Evolutionary conservation across 768 basidiomycete genomes (phyloP).

Genomic region (Chalciporus pseudorubinellus): DNA sequence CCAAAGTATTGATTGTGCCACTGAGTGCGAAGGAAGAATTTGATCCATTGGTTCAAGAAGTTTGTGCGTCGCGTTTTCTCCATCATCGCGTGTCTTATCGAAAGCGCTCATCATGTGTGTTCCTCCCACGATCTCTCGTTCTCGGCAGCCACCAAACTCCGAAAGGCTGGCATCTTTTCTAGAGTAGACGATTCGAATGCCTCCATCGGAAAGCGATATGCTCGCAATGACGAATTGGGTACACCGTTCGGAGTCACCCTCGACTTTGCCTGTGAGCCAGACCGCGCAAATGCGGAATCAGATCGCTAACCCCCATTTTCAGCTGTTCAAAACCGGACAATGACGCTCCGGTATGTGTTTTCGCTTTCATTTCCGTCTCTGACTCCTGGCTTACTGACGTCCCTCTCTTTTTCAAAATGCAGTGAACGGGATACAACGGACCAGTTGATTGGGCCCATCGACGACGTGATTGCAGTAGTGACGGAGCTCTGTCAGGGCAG

Average conservation of each 20-base stretch:
- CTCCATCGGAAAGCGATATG: conserved; percentile 95
- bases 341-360: conserved; percentile 80
- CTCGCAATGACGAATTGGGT: conserved; percentile 97
- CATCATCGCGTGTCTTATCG: too few relatives aligned
- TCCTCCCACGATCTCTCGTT: too few relatives aligned
- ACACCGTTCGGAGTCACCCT: conserved; percentile 96
- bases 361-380: not conserved
- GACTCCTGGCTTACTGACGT: not conserved
- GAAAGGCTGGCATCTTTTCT: conserved; percentile 85
- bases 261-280: conserved; percentile 81
- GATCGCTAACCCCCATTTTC: not conserved
- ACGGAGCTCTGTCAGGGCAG: conserved; percentile 65
- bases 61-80: conserved; percentile 62
- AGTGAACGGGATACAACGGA: conserved; percentile 95
- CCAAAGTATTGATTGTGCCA: conserved; percentile 95
- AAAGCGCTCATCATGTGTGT: not conserved
- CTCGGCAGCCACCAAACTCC: conserved; percentile 74
- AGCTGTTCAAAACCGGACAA: conserved; percentile 90
- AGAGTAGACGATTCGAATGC: conserved; percentile 95
- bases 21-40: conserved; percentile 85
- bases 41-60: conserved; percentile 77
- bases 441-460: conserved; percentile 87
- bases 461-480: conserved; percentile 35
- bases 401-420: conserved; percentile 1
- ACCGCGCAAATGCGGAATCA: not conserved